These are phyloP conservation scores for Viola pubescens DNA, from an alignment of 441 rosid genomes.

Conservation along the genomic window DNA sequence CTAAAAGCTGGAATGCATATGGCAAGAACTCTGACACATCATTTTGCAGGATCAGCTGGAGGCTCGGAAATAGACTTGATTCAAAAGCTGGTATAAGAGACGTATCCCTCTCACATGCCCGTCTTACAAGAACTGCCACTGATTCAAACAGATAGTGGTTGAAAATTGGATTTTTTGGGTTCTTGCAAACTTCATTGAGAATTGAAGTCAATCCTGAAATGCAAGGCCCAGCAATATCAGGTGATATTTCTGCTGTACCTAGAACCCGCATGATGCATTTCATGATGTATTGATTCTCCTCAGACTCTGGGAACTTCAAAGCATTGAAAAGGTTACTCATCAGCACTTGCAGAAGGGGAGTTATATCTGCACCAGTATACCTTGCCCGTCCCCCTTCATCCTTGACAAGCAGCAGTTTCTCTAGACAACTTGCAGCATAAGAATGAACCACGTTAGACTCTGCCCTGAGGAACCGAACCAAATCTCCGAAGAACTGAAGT, in stretches of 20 bases:
- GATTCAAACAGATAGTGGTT: slow-evolving; percentile 94
- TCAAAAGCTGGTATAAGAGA: slow-evolving; percentile 72
- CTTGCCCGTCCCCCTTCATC: slow-evolving; percentile 64
- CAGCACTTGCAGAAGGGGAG: slow-evolving; percentile 42
- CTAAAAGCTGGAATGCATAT: slow-evolving; percentile 88
- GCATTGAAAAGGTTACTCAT: slow-evolving; percentile 76
- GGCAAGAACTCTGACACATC: slow-evolving; percentile 92
- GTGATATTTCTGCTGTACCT: slow-evolving; percentile 68
- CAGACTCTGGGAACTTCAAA: slow-evolving; percentile 73
- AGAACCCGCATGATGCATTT: slow-evolving; percentile 93
- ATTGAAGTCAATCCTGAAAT: slow-evolving; percentile 61
- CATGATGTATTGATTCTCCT: slow-evolving; percentile 91
- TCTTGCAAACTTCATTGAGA: slow-evolving; percentile 74
- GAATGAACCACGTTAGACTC: slow-evolving; percentile 94
- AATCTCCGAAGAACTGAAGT: slow-evolving; percentile 54
- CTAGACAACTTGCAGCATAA: slow-evolving; percentile 89
- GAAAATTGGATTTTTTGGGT: slow-evolving; percentile 85
- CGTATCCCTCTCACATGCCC: slow-evolving; percentile 72
- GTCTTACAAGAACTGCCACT: slow-evolving; percentile 82
- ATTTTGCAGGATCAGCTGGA: slow-evolving; percentile 57
- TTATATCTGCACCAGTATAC: slow-evolving; percentile 53
- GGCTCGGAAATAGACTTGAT: slow-evolving; percentile 68
- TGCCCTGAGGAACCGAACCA: slow-evolving; percentile 65
- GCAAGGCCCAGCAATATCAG: slow-evolving; percentile 71
- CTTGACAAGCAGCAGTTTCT: slow-evolving; percentile 82